Evolutionary conservation across 345 rosid genomes (phyloP).

Genomic region (Kernera saxatilis): DNA sequence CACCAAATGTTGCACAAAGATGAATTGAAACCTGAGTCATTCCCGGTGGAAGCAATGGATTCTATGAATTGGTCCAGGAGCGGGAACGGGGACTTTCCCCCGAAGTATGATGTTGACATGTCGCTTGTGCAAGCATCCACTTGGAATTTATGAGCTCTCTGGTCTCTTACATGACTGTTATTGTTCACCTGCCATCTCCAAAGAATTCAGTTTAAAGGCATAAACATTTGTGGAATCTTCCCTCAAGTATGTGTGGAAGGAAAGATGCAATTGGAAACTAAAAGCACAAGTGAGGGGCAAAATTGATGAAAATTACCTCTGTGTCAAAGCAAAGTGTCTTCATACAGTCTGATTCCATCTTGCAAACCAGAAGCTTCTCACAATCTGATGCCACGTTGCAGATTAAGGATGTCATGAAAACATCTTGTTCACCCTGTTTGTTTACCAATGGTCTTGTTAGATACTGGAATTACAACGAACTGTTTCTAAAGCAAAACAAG

Average conservation of each 20-base stretch:
- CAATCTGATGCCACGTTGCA: constrained; percentile 75
- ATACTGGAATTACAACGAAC: constrained; percentile 5
- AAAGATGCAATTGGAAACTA: not conserved
- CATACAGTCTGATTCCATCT: constrained; percentile 78
- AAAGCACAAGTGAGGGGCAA: not conserved
- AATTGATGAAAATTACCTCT: constrained; percentile 49
- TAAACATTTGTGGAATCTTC: not conserved
- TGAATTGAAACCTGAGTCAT: constrained; percentile 54
- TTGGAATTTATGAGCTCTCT: constrained; percentile 30
- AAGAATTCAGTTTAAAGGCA: constrained; percentile 5
- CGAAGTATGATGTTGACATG: constrained; percentile 39
- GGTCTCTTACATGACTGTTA: constrained; percentile 34
- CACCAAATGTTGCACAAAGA: not conserved
- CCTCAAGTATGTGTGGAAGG: not conserved
- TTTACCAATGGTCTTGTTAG: constrained; percentile 17
- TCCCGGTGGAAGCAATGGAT: constrained; percentile 61
- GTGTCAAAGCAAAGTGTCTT: constrained; percentile 87
- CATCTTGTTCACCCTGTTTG: constrained; percentile 67
- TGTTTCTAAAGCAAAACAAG: not conserved
- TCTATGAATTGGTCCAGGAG: constrained; percentile 72
- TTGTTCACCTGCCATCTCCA: constrained; percentile 45
- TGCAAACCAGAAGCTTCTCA: constrained; percentile 84
- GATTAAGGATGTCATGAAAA: constrained; percentile 86
- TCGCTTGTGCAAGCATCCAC: constrained; percentile 35
- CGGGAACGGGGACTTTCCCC: constrained; percentile 81